Base-by-base conservation (phyloP, 306 rosid species). In the Ormosia semicastrata region DNA sequence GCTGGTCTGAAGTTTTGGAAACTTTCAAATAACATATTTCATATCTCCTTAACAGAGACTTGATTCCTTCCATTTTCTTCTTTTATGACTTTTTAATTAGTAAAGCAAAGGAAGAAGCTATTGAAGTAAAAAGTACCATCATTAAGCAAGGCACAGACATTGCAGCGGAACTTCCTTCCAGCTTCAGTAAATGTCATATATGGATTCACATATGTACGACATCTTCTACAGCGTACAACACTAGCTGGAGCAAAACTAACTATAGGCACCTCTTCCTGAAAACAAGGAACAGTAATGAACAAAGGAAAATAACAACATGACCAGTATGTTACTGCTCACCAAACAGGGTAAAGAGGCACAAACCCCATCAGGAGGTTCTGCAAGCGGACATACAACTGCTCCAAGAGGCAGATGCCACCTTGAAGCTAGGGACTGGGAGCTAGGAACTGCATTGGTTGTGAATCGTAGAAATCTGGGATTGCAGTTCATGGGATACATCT, bases 381-480 rank as follows among this genome's bases (percentile, higher is more conserved):
- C 98, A 86, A 96, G 99, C 58, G 99, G 99, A 64, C 98, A 96
- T 49, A 96, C 97, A 89, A 93, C 92, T 53, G 99, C 97, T 80
- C 99, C 99, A 74, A 96, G 94, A 86, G 98, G 99, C 60, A 96
- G 85, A 88, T 94, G 98, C 99, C 99, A 96, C 88, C 99, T 91
- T 73, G 99, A 89, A 86, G 90, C 91, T 86, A 96, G 88, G 73
- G 99, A 96, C 88, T 93, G 97, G 43, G 99, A 96, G 85, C 91
- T 91, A 52, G 99, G 99, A 79, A 96, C 75, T 32, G 92, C 97
- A 76, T 88, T 73, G 43, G 99, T 96, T 57, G 99, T 93, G 78
- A 96, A 88, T 80, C 97, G 90, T 66, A 96, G 70, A 84, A 81
- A 93, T 88, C 93, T 89, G 47, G 97, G 91, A 83, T 73, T 33